Base-by-base conservation (phyloP, 805 yeast genomes). In the Kluyveromyces aestuarii region DNA sequence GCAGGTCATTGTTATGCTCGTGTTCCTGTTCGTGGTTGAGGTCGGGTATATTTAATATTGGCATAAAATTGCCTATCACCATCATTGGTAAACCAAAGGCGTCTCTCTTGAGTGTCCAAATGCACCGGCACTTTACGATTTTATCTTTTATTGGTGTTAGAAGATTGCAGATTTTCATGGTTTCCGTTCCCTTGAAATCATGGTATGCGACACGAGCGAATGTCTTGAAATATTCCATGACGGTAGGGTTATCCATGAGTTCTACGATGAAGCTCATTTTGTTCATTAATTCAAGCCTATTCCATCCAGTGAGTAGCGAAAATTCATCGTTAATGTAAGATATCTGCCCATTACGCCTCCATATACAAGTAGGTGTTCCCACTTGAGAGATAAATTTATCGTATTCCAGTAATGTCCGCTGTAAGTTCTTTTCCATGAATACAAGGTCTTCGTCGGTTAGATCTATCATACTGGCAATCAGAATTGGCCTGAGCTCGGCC, bases 21-120 rank as follows among this genome's bases (percentile, higher is more conserved):
- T 30, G 11, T 30, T 30, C 35, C 11, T 30, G 35, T 30, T 30
- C 35, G 8, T 42, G 18, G n/a, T 27, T 18, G 33, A 13, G 14
- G 14, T 30, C 8, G 9, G 36, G 19, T 27, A 27, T 8, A 27
- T 25, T 37, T 27, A 50, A 40, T 27, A 87, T 82, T 0, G 97
- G 98, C 57, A 91, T 71, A 63, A 91, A 91, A 62, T 88, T 93
- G 16, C 96, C 98, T 35, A 91, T 78, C 19, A 93, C 84, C 95
- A 91, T 90, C 88, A 93, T 84, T 14, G 99, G 99, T 47, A 91
- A 83, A 8, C 96, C 97, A 68, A 93, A 91, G 16, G 91, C 95
- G 62, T 91, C 98, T 63, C 97, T 73, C 61, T 90, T 89, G 54
- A 93, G 70, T 1, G 98, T 93, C 95, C 96, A 87, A 58, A 86